These are phyloP conservation scores for Naumovozyma castellii DNA, from an alignment of 805 yeast species.

Conservation along the genomic window DNA sequence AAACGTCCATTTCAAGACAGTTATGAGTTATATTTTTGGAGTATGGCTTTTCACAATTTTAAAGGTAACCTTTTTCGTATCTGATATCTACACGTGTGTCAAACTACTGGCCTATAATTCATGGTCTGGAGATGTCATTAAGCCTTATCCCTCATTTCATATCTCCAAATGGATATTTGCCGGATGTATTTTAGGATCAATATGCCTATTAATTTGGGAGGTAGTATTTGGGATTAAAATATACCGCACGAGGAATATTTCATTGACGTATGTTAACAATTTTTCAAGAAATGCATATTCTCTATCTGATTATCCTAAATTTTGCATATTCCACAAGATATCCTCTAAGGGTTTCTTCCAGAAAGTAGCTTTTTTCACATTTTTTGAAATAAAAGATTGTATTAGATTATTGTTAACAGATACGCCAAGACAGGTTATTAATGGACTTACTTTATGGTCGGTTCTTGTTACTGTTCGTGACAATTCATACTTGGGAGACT, in stretches of 20 bases:
- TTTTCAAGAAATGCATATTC: slow-evolving; percentile 53
- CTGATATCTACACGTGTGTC: slow-evolving; percentile 73
- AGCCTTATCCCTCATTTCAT: slow-evolving; percentile 40
- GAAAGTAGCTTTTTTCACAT: slow-evolving; percentile 56
- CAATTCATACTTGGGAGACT: slow-evolving; percentile 22
- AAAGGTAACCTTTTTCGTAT: slow-evolving; percentile 45
- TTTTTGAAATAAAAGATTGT: slow-evolving; percentile 54
- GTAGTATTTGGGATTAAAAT: slow-evolving; percentile 47
- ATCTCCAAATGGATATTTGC: slow-evolving; percentile 61
- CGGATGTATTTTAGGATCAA: slow-evolving; percentile 68
- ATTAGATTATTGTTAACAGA: slow-evolving; percentile 61
- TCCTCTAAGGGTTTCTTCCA: slow-evolving; percentile 54
- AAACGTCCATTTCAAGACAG: slow-evolving; percentile 16
- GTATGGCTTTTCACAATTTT: slow-evolving; percentile 33
- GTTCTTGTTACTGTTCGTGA: slow-evolving; percentile 31
- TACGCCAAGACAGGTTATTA: slow-evolving; percentile 77
- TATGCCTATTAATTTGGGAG: slow-evolving; percentile 47
- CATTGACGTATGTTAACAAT: slow-evolving; percentile 57
- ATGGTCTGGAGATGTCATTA: slow-evolving; percentile 47
- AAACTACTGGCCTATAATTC: slow-evolving; percentile 59
- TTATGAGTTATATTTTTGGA: slow-evolving; percentile 14
- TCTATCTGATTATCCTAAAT: slow-evolving; percentile 49
- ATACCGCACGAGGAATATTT: slow-evolving; percentile 53
- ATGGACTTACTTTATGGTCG: slow-evolving; percentile 58
- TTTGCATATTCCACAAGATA: slow-evolving; percentile 62